A percentile compares a stretch with the other conserved stretches of the same genome.
phyloP scores from a whole-genome alignment of 371 early-diverging fungal species.

The Batkoa obscura region DNA sequence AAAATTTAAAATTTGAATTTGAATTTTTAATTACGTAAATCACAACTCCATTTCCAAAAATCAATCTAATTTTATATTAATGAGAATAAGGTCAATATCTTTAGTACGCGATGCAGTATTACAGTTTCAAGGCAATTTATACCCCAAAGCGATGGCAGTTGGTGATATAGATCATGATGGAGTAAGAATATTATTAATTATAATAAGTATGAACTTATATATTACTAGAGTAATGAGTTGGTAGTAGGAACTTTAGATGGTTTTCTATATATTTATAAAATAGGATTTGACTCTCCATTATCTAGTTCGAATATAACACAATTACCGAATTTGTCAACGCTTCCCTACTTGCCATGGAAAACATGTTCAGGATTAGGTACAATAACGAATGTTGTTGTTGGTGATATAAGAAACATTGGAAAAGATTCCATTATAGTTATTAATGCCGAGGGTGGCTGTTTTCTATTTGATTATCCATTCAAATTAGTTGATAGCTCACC shows the following conservation, averaged over 20 bases:
- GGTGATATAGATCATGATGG: slow-evolving; percentile 67
- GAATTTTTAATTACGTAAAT: too few species aligned
- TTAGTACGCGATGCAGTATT: slow-evolving; percentile 53
- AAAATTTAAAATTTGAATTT: too few species aligned
- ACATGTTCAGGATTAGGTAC: slow-evolving; percentile 39
- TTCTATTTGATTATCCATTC: slow-evolving; percentile 35
- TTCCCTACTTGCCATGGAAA: slow-evolving; percentile 17
- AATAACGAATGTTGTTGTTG: slow-evolving; percentile 47
- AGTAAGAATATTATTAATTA: slow-evolving; percentile 15
- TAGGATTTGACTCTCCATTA: slow-evolving; percentile 21
- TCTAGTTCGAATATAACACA: slow-evolving; percentile 10
- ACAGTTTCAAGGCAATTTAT: slow-evolving; percentile 64
- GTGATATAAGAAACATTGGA: slow-evolving; percentile 38
- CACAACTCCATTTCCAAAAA: too few species aligned
- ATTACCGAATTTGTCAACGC: too few species aligned
- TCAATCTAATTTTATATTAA: background rate
- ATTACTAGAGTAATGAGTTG: slow-evolving; percentile 51
- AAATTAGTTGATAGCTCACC: background rate
- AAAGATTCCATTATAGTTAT: slow-evolving; percentile 42
- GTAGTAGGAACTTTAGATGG: slow-evolving; percentile 64
- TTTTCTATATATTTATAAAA: slow-evolving; percentile 54
- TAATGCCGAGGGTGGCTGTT: slow-evolving; percentile 44
- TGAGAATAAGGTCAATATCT: slow-evolving; percentile 35
- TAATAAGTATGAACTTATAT: too few species aligned
- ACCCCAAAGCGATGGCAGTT: slow-evolving; percentile 54